Percentiles rank a stretch among this genome's conserved stretches.
phyloP scores from a whole-genome alignment of 768 basidiomycete genomes.

The Suillus hirtellus region DNA sequence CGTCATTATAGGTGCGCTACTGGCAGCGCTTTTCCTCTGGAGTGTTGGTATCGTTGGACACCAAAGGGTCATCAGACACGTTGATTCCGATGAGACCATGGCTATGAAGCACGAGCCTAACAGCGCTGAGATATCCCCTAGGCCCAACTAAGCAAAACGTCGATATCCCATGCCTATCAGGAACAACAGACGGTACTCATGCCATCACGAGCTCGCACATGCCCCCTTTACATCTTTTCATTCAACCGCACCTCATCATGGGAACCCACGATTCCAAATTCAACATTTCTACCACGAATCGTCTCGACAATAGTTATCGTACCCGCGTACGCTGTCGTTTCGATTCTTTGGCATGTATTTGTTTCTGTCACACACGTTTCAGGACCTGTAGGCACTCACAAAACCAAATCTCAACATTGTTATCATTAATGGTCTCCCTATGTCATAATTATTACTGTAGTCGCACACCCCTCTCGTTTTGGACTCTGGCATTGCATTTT shows the following conservation, averaged over 20 bases:
- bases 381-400: background rate
- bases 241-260: background rate
- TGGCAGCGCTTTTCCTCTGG: constrained; percentile 40
- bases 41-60: constrained; percentile 44
- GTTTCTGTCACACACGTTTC: background rate
- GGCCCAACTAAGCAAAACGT: background rate
- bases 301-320: background rate
- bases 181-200: background rate
- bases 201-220: background rate
- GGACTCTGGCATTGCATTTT: background rate
- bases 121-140: background rate
- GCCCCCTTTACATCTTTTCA: background rate
- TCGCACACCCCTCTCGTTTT: background rate
- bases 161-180: background rate
- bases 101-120: constrained; percentile 1
- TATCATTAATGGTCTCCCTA: background rate
- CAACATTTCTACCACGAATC: background rate
- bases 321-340: background rate
- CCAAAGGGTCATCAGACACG: constrained; percentile 8
- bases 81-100: constrained; percentile 26
- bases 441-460: background rate
- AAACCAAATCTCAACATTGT: background rate
- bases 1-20: constrained; percentile 25
- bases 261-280: background rate
- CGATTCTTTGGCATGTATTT: background rate